A percentile compares a stretch with the other conserved stretches of the same genome.
Evolutionary conservation across 2,329 filamentous ascomycete species (phyloP).

Genomic region (Fusarium transvaalense): DNA sequence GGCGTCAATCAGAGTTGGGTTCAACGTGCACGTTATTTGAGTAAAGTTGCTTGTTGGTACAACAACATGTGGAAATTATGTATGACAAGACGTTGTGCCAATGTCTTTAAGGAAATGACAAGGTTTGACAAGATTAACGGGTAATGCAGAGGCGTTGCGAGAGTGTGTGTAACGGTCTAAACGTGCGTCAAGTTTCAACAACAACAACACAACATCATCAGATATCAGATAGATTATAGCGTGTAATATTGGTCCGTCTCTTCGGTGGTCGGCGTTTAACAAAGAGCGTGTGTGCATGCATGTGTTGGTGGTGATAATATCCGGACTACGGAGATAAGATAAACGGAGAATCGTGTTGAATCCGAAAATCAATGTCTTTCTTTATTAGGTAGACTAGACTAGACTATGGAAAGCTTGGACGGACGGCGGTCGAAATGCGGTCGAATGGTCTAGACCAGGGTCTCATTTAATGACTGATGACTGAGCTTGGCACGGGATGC

Average conservation of each 20-base stretch:
- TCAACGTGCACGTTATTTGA: not conserved
- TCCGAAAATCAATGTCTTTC: conserved; percentile 18
- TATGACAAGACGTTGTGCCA: conserved; percentile 17
- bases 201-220: not conserved
- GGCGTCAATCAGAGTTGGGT: no score
- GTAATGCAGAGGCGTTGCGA: conserved; percentile 17
- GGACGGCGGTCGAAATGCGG: not conserved
- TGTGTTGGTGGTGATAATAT: not conserved
- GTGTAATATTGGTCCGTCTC: not conserved
- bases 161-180: conserved; percentile 4
- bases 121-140: conserved; percentile 11
- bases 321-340: conserved; percentile 21
- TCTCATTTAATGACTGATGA: conserved; percentile 6
- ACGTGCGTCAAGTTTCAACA: conserved; percentile 5
- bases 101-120: conserved; percentile 6
- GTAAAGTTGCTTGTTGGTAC: not conserved
- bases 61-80: not conserved
- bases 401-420: not conserved
- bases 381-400: no score
- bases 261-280: conserved; percentile 22
- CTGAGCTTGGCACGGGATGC: conserved; percentile 25
- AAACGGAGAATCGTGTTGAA: conserved; percentile 16
- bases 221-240: not conserved
- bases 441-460: conserved; percentile 27
- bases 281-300: not conserved